Conservation (phyloP, 345 rosid genomes). For the Heritiera fomes region DNA sequence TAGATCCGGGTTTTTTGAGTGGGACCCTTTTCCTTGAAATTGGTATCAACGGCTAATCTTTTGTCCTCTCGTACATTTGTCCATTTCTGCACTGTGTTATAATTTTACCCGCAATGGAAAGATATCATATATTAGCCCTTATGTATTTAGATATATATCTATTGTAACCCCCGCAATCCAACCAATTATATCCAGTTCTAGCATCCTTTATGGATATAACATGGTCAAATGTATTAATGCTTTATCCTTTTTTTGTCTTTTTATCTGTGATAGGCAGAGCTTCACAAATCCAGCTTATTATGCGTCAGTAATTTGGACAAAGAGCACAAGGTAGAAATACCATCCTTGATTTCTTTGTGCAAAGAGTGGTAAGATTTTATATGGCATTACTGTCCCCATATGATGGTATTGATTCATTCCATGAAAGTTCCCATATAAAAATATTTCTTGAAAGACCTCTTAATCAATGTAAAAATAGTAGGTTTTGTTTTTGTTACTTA, state of each 20-base stretch:
- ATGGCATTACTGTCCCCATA: not conserved
- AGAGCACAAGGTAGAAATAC: not conserved
- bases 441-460: not conserved
- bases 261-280: constrained; percentile 7
- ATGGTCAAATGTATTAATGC: not conserved
- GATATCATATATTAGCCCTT: not conserved
- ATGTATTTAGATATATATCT: not conserved
- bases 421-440: not conserved
- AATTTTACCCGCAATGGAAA: not conserved
- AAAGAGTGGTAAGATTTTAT: not conserved
- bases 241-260: not conserved
- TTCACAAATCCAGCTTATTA: not conserved
- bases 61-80: not conserved
- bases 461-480: not conserved
- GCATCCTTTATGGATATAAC: not conserved
- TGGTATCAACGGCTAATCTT: not conserved
- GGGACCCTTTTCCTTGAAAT: constrained; percentile 20
- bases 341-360: not conserved
- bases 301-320: not conserved
- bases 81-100: not conserved
- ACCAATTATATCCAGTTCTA: not conserved
- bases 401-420: not conserved
- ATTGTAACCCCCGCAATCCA: not conserved
- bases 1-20: not conserved
- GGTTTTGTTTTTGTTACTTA: not conserved